Evolutionary conservation across 768 basidiomycete species (phyloP).

Genomic region (Tulasnella sp.): DNA sequence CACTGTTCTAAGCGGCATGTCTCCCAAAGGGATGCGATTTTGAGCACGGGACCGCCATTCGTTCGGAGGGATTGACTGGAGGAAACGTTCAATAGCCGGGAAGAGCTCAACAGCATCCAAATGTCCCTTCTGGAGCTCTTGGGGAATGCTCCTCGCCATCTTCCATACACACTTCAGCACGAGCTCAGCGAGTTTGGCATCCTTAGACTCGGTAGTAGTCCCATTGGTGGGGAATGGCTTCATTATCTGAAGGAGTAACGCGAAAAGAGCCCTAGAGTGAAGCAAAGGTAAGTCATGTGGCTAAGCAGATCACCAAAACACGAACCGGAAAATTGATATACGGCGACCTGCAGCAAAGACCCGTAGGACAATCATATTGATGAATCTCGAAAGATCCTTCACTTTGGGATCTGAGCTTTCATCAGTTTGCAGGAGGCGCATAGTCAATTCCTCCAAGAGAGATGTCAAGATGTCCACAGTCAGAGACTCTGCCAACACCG

Average conservation of each 20-base stretch:
- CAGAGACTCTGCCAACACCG: conserved; percentile 79
- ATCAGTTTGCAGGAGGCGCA: conserved; percentile 90
- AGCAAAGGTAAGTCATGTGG: not conserved
- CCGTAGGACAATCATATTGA: conserved; percentile 96
- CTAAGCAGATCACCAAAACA: not conserved
- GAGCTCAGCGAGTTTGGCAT: conserved; percentile 85
- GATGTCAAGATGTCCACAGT: conserved; percentile 79
- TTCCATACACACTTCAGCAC: conserved; percentile 98
- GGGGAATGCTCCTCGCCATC: conserved; percentile 87
- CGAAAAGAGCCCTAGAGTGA: conserved; percentile 62
- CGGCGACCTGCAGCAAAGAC: conserved; percentile 85
- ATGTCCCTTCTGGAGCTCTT: conserved; percentile 73
- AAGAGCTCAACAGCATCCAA: conserved; percentile 87
- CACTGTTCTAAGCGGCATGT: conserved; percentile 96
- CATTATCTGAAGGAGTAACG: conserved; percentile 73
- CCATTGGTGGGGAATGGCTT: conserved; percentile 77
- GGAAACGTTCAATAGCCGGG: conserved; percentile 87
- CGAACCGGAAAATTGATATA: conserved; percentile 88
- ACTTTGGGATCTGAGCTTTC: conserved; percentile 77
- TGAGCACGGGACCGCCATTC: conserved; percentile 92
- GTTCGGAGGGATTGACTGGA: conserved; percentile 89
- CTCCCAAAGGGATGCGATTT: conserved; percentile 89
- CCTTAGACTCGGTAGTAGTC: conserved; percentile 68
- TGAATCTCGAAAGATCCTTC: conserved; percentile 90
- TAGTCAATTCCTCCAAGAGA: conserved; percentile 85